Base-by-base conservation (phyloP, 139 green algal species). In the Cymbomonas tetramitiformis region DNA sequence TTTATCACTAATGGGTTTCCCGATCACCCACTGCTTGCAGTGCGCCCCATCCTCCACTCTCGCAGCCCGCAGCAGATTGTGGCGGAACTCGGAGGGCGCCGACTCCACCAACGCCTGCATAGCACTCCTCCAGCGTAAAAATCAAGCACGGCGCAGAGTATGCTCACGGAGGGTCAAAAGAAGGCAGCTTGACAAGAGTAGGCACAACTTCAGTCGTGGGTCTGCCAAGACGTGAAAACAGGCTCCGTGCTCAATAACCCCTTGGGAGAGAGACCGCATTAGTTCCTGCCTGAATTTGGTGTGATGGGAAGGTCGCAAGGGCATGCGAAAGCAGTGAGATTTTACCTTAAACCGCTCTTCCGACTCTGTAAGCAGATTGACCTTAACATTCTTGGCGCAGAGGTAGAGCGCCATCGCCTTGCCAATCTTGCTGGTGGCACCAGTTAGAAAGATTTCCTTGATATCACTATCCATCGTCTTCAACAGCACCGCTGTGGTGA, bases 341-440 rank as follows among this genome's bases (percentile, higher is more conserved):
- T 31, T 55, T 50, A n/a, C n/a, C 41, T 65, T 40, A 29, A 74
- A 73, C 2, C 69, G 47, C 30, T 76, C 65, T 52, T 43, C 23
- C 25, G 34, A 29, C 34, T 30, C 61, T 19, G 62, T 58, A 38
- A 51, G 54, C 46, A 77, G 65, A 44, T 68, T 10, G 1, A 77
- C 69, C 9, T 44, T 36, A n/a, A 66, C 55, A 23, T 56, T 56
- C 38, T 33, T 62, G 19, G 31, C 40, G 15, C n/a, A 24, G 43
- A 74, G 54, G 43, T 77, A 77, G 7, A 77, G 44, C 28, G 69
- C 65, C 21, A 77, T 67, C 6, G 69, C 69, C 2, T 65, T 46
- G 18, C 69, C 69, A n/a, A 77, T 54, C 60, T 77, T 77, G 31
- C 58, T 71, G 7, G 65, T 77, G 25, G 55, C 43, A 3, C 69